Evolutionary conservation across 1,284 basidiomycete species (phyloP), one percentile per base, ranked within the genome.

Genomic region (Mycena sp.): DNA sequence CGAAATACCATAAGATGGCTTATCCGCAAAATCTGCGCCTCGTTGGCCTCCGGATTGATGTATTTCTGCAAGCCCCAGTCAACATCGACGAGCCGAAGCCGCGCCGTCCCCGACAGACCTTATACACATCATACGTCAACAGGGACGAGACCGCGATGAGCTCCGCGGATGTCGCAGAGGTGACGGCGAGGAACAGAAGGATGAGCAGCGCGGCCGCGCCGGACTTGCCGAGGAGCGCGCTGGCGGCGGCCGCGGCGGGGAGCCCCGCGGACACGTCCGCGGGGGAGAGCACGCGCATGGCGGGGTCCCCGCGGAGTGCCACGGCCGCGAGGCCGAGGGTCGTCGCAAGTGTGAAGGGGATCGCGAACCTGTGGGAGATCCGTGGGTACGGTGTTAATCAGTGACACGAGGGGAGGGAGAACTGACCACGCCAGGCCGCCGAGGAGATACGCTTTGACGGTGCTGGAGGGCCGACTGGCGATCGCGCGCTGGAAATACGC

Each of bases 401-500:
- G 38, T 23, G 23, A 16, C 30, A 49, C 28, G 26, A 26, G 37
- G 38, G 29, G 14, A 26, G 50, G 14, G 29, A 7, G 29, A 35
- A 74, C 78, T 38, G 65, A 89, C 93, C 94, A 95, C 12, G 93
- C 91, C 3, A 96, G 75, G n/a, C 95, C 95, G 50, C 95, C 95
- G 23, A 94, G 83, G 10, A 97, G 79, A 78, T 95, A 98, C 0
- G 93, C 95, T 74, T 93, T 93, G 50, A 95, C 93, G 26, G 91
- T 92, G n/a, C 86, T 90, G 1, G 87, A 87, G 0, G 94, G 95
- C 28, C 89, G 83, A 61, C 88, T 91, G 0, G 95, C 95, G 70
- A 97, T 95, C 2, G 94, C 94, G 32, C 94, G 87, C 75, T 96
- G 94, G 89, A 90, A 92, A 70, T 92, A 92, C 30, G 87, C 88